phyloP scores from a whole-genome alignment of 257 asterid species.

The Sherardia arvensis region DNA sequence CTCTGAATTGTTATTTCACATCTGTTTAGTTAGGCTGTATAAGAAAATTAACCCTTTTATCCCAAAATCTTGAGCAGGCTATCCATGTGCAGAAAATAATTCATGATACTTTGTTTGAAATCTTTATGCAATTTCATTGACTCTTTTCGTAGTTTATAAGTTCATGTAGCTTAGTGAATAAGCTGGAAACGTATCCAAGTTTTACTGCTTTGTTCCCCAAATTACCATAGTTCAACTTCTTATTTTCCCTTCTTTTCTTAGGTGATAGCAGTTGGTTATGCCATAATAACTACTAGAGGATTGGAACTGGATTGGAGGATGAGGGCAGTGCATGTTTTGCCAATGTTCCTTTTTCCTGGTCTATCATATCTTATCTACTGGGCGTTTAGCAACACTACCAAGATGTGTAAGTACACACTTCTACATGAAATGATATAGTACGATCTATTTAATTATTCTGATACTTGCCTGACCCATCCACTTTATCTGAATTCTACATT shows the following conservation, averaged over 20 bases:
- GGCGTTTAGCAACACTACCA: constrained; percentile 45
- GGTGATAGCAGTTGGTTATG: constrained; percentile 80
- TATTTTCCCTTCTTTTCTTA: constrained; percentile 18
- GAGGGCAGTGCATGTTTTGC: constrained; percentile 77
- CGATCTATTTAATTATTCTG: neutral
- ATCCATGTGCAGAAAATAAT: neutral
- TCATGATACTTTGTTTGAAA: too few relatives aligned
- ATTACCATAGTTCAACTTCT: too few relatives aligned
- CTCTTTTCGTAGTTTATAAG: neutral
- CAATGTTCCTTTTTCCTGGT: constrained; percentile 82
- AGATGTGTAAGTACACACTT: constrained; percentile 56
- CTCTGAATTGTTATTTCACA: neutral
- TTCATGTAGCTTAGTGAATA: neutral
- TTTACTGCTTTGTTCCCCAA: too few relatives aligned
- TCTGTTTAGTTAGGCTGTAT: neutral
- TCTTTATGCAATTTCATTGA: neutral
- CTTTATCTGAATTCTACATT: neutral
- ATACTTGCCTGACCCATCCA: neutral
- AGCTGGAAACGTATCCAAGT: neutral
- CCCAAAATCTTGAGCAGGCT: neutral
- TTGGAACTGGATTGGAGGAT: constrained; percentile 66
- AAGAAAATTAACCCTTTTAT: neutral
- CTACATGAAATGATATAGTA: neutral
- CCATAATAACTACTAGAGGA: constrained; percentile 72
- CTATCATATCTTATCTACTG: constrained; percentile 44